These are phyloP conservation scores for Salix koriyanagi DNA, from an alignment of 345 rosid species.

Conservation along the genomic window DNA sequence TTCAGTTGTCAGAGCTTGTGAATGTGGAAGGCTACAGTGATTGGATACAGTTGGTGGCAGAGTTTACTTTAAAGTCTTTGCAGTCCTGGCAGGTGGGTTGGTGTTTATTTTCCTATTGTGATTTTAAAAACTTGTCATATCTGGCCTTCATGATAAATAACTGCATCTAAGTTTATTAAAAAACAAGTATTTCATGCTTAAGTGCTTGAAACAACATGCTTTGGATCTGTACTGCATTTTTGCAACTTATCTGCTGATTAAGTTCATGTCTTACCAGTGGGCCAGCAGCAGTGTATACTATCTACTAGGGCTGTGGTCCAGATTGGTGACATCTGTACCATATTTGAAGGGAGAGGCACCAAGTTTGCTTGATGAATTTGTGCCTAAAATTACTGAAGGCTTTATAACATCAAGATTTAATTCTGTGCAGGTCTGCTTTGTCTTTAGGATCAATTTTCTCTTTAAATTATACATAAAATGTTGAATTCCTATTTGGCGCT, in stretches of 20 bases:
- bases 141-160: neutral
- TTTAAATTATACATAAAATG: neutral
- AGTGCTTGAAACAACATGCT: neutral
- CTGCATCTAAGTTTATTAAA: neutral
- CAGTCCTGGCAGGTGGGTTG: slow-evolving; percentile 92
- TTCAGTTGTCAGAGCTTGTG: slow-evolving; percentile 97
- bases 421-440: slow-evolving; percentile 71
- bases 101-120: neutral
- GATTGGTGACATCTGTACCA: slow-evolving; percentile 90
- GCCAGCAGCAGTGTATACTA: slow-evolving; percentile 99
- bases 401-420: slow-evolving; percentile 92
- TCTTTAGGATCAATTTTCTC: neutral
- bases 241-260: slow-evolving; percentile 16
- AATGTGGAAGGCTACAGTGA: slow-evolving; percentile 95
- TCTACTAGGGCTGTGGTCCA: slow-evolving; percentile 94
- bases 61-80: slow-evolving; percentile 87
- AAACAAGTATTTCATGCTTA: neutral
- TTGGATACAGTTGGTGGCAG: slow-evolving; percentile 96
- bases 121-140: neutral
- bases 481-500: slow-evolving; percentile 2
- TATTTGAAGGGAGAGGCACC: slow-evolving; percentile 97
- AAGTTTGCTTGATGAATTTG: slow-evolving; percentile 93
- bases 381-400: slow-evolving; percentile 95
- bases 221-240: slow-evolving; percentile 4
- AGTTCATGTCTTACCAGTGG: slow-evolving; percentile 58